Percentiles rank a stretch among this genome's conserved stretches.
phyloP scores from a whole-genome alignment of 805 yeast genomes.

The Hanseniaspora meyeri region DNA sequence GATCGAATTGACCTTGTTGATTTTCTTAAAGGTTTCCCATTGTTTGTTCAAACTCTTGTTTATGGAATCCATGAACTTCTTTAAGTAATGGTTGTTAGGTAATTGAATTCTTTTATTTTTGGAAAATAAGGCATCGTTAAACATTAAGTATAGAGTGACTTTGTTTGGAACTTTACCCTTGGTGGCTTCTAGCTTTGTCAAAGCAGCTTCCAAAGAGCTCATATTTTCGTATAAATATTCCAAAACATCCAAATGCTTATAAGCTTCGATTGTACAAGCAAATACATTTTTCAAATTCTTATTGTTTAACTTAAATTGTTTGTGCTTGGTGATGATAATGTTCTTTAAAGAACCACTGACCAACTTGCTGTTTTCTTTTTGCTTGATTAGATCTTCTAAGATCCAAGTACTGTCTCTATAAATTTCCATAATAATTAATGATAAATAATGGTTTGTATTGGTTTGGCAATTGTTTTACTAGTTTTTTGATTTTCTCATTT shows the following conservation, averaged over 20 bases:
- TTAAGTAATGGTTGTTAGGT: constrained; percentile 68
- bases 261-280: constrained; percentile 70
- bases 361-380: constrained; percentile 19
- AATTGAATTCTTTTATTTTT: constrained; percentile 72
- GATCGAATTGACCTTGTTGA: constrained; percentile 43
- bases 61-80: constrained; percentile 67
- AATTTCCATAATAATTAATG: constrained; percentile 21
- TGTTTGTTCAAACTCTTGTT: constrained; percentile 68
- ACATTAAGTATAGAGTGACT: constrained; percentile 39
- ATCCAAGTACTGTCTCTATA: constrained; percentile 34
- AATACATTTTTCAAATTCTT: constrained; percentile 68
- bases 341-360: constrained; percentile 43
- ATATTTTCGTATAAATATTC: constrained; percentile 46
- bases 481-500: neutral
- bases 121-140: constrained; percentile 70
- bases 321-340: constrained; percentile 40
- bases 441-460: too few relatives aligned
- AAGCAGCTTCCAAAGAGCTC: neutral
- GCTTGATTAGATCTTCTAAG: constrained; percentile 23
- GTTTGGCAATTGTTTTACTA: neutral
- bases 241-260: constrained; percentile 57
- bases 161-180: constrained; percentile 36
- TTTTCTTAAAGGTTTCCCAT: constrained; percentile 61
- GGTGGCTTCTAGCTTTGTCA: constrained; percentile 46
- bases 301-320: constrained; percentile 36